Base-by-base conservation (phyloP, 2,329 filamentous ascomycete species). In the Trematosphaeria pertusa region DNA sequence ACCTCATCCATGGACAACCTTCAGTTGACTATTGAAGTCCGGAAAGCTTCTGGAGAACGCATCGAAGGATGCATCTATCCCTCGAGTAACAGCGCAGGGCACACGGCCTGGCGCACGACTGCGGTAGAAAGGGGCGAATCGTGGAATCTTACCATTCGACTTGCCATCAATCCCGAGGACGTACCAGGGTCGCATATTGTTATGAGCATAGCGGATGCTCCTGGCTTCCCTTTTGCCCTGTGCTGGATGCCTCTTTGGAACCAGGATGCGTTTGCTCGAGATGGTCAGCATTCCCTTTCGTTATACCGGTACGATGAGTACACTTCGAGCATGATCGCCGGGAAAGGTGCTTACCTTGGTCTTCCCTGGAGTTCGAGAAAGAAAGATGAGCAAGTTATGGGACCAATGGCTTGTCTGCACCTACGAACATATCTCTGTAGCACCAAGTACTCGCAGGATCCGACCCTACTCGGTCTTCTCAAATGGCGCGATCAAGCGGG, bases 161-260 rank as follows among this genome's bases (percentile, higher is more conserved):
- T 99, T 21, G 87, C 86, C 2, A 81, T 99, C 31, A 81, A 87
- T 0, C 86, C 90, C 0, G 81, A 88, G 39, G 88, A 97, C 56
- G 93, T 99, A 0, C 81, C 87, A 2, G 84, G 85, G 17, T 87
- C 89, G 9, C 94, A 99, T 74, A 77, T 97, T 19, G 89, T 96
- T 24, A 88, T 99, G 82, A 92, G 90, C 58, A 76, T 99, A 43
- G 87, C 91, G 7, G 91, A 97, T 73, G 84, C 89, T 39, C 91
- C 93, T 0, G 87, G 88, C 43, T 87, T 90, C 35, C 91, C 94
- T 0, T 97, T 97, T 69, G 93, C 94, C 2, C 80, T 97, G 33
- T 89, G 89, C 11, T 92, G 95, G 80, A 87, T 99, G 77, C 94
- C 94, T 0, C 78, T 99, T 2, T 99, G 95, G 94, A 89, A 93